These are phyloP conservation scores for Gardenia jasminoides DNA, from an alignment of 257 asterid species.

Conservation along the genomic window DNA sequence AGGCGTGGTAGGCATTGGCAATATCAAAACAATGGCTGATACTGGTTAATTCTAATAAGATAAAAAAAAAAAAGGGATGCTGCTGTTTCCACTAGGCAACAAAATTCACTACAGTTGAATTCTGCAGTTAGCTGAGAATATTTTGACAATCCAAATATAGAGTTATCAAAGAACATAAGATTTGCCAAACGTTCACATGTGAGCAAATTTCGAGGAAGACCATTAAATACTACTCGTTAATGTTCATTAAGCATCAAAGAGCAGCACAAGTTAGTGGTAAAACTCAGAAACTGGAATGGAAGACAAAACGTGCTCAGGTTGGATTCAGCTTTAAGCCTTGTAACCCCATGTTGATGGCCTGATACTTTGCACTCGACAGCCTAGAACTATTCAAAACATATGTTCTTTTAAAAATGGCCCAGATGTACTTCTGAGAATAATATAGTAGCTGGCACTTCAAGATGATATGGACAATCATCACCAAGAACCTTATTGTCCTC, in stretches of 20 bases:
- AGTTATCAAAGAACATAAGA: not conserved
- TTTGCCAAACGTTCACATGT: not conserved
- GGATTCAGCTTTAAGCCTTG: constrained; percentile 7
- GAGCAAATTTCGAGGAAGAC: not conserved
- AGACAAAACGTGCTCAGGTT: not conserved
- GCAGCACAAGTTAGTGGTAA: not conserved
- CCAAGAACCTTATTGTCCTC: constrained; percentile 3
- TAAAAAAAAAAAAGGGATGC: not conserved
- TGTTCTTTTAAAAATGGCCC: not conserved
- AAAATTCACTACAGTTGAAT: too few species aligned
- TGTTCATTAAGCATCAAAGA: not conserved
- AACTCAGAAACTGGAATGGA: not conserved
- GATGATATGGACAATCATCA: constrained; percentile 4
- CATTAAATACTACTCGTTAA: not conserved
- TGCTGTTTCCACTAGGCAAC: not conserved
- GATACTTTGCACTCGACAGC: not conserved
- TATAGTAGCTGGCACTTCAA: not conserved
- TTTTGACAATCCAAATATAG: not conserved
- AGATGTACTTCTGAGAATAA: not conserved
- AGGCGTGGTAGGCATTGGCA: too few species aligned
- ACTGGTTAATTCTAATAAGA: too few species aligned
- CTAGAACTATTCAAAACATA: not conserved
- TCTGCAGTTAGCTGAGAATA: not conserved
- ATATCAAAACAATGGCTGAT: too few species aligned
- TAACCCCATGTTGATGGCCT: too few species aligned